phyloP scores from a whole-genome alignment of 2,329 filamentous ascomycete species.

The Teratosphaeriaceae sp. region DNA sequence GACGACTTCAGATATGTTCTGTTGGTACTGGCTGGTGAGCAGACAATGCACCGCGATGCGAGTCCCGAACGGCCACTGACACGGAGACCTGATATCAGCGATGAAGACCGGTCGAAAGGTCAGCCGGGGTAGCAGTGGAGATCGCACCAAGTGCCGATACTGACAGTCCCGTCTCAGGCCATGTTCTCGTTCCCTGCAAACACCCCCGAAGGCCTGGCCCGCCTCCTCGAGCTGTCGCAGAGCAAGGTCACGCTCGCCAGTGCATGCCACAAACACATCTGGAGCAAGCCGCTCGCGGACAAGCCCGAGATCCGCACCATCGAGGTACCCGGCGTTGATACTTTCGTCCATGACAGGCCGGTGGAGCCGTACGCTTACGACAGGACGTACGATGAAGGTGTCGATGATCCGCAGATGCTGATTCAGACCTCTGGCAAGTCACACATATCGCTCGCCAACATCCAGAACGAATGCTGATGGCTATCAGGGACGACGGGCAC shows the following conservation, averaged over 20 bases:
- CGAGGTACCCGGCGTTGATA: background rate
- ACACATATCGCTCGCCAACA: background rate
- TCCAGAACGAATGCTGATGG: background rate
- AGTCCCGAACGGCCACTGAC: no score
- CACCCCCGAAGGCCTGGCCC: background rate
- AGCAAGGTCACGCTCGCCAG: background rate
- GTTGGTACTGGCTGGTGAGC: no score
- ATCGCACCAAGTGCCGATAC: no score
- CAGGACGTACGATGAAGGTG: no score
- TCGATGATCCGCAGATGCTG: no score
- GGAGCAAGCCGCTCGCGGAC: background rate
- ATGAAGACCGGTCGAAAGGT: no score
- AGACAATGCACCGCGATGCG: no score
- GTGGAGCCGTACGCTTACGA: background rate
- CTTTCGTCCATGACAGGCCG: background rate
- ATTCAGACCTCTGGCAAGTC: background rate
- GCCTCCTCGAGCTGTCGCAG: background rate
- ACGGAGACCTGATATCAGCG: no score
- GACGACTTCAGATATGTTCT: no score
- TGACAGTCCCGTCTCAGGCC: no score
- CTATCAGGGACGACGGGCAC: constrained; percentile 12
- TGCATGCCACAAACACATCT: background rate
- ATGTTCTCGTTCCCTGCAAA: constrained; percentile 5
- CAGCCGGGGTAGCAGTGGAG: no score
- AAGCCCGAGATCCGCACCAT: background rate